Percentiles rank a stretch among this genome's conserved stretches.
These are phyloP conservation scores for Sporisorium sorghi DNA, from an alignment of 1,284 basidiomycete genomes.

Conservation along the genomic window DNA sequence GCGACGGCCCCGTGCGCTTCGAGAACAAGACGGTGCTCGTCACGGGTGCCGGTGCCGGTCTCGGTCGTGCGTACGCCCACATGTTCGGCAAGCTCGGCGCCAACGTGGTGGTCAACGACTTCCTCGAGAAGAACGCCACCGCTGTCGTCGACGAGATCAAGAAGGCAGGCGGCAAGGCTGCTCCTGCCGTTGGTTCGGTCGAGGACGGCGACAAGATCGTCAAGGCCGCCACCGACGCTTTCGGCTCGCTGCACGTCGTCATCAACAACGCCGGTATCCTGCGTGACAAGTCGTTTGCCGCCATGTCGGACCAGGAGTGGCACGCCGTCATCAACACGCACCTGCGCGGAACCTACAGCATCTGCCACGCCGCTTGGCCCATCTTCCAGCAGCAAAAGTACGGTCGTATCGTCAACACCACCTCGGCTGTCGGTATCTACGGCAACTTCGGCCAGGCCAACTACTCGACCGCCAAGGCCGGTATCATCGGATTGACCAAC, in stretches of 20 bases:
- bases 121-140: conserved; percentile 84
- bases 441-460: conserved; percentile 95
- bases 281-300: conserved; percentile 84
- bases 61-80: conserved; percentile 89
- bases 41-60: conserved; percentile 77
- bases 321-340: conserved; percentile 90
- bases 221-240: conserved; percentile 85
- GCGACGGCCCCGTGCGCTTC: conserved; percentile 78
- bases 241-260: conserved; percentile 86
- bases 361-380: conserved; percentile 93
- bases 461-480: conserved; percentile 85
- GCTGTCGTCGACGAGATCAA: conserved; percentile 88
- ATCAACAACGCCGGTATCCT: conserved; percentile 95
- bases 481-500: conserved; percentile 87
- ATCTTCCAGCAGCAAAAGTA: conserved; percentile 97
- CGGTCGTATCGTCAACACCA: conserved; percentile 93
- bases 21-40: conserved; percentile 92
- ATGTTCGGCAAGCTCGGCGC: conserved; percentile 92
- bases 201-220: conserved; percentile 89
- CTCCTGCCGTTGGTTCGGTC: conserved; percentile 84
- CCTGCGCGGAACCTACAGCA: conserved; percentile 75
- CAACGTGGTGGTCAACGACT: conserved; percentile 96
- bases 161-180: conserved; percentile 88
- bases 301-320: conserved; percentile 94
- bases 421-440: conserved; percentile 89